Percentiles rank a stretch among this genome's conserved stretches.
Evolutionary conservation across 495 filamentous ascomycete species (phyloP).

Genomic region (Chaetomium cochliodes): DNA sequence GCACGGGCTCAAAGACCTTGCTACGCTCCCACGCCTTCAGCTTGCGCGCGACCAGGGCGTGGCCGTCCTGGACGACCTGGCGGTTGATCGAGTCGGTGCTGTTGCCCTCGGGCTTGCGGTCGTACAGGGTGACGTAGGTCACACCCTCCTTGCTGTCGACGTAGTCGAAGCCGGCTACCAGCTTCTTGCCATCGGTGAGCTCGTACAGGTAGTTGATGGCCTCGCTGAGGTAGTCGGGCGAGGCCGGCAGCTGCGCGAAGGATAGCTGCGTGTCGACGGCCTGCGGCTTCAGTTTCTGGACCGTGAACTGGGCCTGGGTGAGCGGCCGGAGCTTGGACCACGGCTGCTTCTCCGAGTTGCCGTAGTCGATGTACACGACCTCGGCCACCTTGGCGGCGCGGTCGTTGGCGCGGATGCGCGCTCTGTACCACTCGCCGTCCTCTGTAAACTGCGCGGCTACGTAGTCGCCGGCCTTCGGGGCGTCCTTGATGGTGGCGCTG

Average conservation of each 20-base stretch:
- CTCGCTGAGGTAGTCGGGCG: slow-evolving; percentile 75
- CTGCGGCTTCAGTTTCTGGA: slow-evolving; percentile 78
- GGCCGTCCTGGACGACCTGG: slow-evolving; percentile 75
- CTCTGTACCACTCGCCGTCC: slow-evolving; percentile 93
- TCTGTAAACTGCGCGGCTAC: slow-evolving; percentile 85
- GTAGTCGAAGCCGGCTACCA: slow-evolving; percentile 89
- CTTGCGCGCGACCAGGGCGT: slow-evolving; percentile 87
- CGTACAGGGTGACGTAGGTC: slow-evolving; percentile 81
- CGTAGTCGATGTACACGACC: slow-evolving; percentile 93
- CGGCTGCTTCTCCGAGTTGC: slow-evolving; percentile 83
- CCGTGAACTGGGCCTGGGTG: slow-evolving; percentile 70
- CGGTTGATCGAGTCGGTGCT: slow-evolving; percentile 74
- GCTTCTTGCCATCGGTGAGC: slow-evolving; percentile 61
- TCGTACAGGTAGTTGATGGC: slow-evolving; percentile 69
- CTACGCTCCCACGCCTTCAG: slow-evolving; percentile 81
- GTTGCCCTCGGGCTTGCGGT: slow-evolving; percentile 60
- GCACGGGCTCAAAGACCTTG: slow-evolving; percentile 62
- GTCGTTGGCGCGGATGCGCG: slow-evolving; percentile 85
- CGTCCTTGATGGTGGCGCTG: slow-evolving; percentile 63
- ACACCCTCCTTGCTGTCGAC: slow-evolving; percentile 69
- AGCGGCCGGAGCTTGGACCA: slow-evolving; percentile 82
- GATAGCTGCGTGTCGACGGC: slow-evolving; percentile 86
- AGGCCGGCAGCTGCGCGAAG: slow-evolving; percentile 78
- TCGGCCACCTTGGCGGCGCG: slow-evolving; percentile 83
- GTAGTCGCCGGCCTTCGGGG: slow-evolving; percentile 87